These are phyloP conservation scores for Phyllosticta ampelicida DNA, from an alignment of 2,329 filamentous ascomycete genomes.

Conservation along the genomic window DNA sequence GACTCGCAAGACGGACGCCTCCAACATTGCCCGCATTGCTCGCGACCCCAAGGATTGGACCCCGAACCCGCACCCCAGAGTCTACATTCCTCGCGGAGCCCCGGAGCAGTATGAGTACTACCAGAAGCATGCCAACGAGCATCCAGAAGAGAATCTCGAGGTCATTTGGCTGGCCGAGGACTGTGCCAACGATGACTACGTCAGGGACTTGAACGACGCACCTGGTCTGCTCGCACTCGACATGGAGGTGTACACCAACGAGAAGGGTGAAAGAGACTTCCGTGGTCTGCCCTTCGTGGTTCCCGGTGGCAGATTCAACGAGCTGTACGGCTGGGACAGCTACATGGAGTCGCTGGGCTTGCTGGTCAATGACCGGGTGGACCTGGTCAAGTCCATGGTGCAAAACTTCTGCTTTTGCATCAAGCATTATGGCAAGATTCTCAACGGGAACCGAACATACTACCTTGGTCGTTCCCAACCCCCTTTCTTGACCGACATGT, in stretches of 20 bases:
- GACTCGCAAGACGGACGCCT: slow-evolving; percentile 81
- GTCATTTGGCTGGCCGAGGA: slow-evolving; percentile 64
- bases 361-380: slow-evolving; percentile 70
- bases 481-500: slow-evolving; percentile 96
- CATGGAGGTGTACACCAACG: slow-evolving; percentile 64
- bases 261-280: slow-evolving; percentile 59
- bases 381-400: slow-evolving; percentile 90
- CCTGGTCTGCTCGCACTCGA: slow-evolving; percentile 83
- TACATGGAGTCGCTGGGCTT: slow-evolving; percentile 96
- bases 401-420: slow-evolving; percentile 97
- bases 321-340: slow-evolving; percentile 97
- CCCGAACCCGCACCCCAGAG: slow-evolving; percentile 72
- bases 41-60: slow-evolving; percentile 95
- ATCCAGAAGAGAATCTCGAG: slow-evolving; percentile 77
- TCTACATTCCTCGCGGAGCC: slow-evolving; percentile 77
- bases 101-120: slow-evolving; percentile 90
- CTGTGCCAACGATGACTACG: slow-evolving; percentile 68
- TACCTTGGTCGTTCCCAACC: slow-evolving; percentile 92
- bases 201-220: slow-evolving; percentile 73
- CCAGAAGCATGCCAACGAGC: slow-evolving; percentile 61
- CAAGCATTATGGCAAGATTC: slow-evolving; percentile 94
- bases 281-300: slow-evolving; percentile 90
- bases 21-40: slow-evolving; percentile 75
- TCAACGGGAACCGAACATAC: slow-evolving; percentile 94
- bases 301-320: slow-evolving; percentile 93